These are phyloP conservation scores for Acacia concinna DNA, from an alignment of 331 rosid genomes.

Conservation along the genomic window DNA sequence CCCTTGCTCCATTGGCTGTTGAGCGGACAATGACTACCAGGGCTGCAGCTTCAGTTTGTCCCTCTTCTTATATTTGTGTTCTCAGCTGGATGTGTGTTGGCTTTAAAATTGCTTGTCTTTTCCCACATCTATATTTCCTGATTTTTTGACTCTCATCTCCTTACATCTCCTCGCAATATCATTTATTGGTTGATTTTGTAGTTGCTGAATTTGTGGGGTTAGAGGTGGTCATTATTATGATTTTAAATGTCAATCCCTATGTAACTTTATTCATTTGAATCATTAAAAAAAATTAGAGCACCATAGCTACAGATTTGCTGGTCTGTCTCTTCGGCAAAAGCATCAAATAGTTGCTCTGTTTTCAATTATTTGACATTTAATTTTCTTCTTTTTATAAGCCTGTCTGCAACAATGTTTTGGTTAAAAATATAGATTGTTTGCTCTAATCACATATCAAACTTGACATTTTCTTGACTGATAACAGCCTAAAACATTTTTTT, in stretches of 20 bases:
- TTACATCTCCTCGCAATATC: not conserved
- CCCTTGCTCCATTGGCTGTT: slow-evolving; percentile 90
- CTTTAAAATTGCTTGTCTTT: not conserved
- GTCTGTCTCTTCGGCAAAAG: not conserved
- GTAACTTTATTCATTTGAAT: not conserved
- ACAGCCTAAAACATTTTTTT: not conserved
- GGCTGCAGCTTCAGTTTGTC: slow-evolving; percentile 91
- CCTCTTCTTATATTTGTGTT: slow-evolving; percentile 22
- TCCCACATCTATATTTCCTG: not conserved
- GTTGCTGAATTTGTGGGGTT: not conserved
- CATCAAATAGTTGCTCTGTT: not conserved
- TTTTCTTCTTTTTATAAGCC: not conserved
- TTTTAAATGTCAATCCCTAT: not conserved
- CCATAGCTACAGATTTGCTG: not conserved
- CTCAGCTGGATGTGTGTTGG: not conserved
- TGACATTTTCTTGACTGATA: not conserved
- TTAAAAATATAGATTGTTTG: not conserved
- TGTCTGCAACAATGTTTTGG: not conserved
- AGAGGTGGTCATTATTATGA: not conserved
- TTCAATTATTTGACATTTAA: not conserved
- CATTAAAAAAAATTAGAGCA: not conserved
- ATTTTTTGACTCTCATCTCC: not conserved
- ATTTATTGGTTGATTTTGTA: not conserved
- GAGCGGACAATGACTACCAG: slow-evolving; percentile 96
- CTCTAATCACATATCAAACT: not conserved